phyloP scores from a whole-genome alignment of 805 yeast species.

The Candida boidinii region DNA sequence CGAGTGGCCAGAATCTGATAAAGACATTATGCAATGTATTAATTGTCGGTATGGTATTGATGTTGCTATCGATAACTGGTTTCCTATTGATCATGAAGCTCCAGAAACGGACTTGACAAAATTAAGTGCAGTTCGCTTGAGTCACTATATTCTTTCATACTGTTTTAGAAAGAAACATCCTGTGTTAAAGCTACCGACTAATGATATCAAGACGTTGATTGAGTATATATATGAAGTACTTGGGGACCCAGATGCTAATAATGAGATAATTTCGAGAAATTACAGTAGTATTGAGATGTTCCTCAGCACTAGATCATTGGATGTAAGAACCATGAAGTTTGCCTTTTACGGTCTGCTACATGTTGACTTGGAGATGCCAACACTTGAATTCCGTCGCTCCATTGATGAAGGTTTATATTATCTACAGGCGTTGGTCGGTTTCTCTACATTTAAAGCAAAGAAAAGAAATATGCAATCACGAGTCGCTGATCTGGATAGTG shows the following conservation, averaged over 20 bases:
- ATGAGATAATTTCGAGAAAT: conserved; percentile 37
- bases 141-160: conserved; percentile 42
- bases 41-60: conserved; percentile 70
- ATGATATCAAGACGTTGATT: conserved; percentile 62
- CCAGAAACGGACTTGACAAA: conserved; percentile 17
- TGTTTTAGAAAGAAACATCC: conserved; percentile 53
- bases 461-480: conserved; percentile 75
- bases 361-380: conserved; percentile 24
- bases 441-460: conserved; percentile 61
- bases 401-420: conserved; percentile 55
- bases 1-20: conserved; percentile 40
- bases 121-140: conserved; percentile 19
- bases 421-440: conserved; percentile 56
- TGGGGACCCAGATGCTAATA: conserved; percentile 52
- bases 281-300: conserved; percentile 34
- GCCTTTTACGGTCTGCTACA: conserved; percentile 42
- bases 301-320: conserved; percentile 34
- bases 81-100: conserved; percentile 57
- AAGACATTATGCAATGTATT: conserved; percentile 68
- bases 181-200: conserved; percentile 47
- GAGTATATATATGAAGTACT: conserved; percentile 66
- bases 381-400: no score
- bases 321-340: conserved; percentile 35
- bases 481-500: conserved; percentile 70
- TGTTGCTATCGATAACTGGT: conserved; percentile 48